Percentiles rank a stretch among this genome's conserved stretches.
These are phyloP conservation scores for Fusarium camptoceras DNA, from an alignment of 2,329 filamentous ascomycete species.

Conservation along the genomic window DNA sequence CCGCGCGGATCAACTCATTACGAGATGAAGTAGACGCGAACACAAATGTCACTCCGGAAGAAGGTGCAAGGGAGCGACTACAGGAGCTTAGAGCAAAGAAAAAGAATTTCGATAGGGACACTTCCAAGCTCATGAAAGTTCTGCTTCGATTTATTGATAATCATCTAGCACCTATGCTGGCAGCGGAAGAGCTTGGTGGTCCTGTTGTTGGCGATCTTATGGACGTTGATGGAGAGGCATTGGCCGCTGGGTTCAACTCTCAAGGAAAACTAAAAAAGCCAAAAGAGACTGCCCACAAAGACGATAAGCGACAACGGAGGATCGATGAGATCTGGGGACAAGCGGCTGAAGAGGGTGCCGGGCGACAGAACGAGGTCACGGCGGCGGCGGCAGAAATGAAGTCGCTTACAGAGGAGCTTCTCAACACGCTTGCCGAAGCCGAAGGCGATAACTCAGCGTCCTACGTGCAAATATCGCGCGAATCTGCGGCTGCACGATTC, in stretches of 20 bases:
- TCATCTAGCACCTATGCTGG: conserved; percentile 78
- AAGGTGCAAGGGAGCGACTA: conserved; percentile 73
- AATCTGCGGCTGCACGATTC: conserved; percentile 73
- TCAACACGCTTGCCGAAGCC: conserved; percentile 68
- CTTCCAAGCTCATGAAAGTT: conserved; percentile 69
- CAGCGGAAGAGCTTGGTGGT: conserved; percentile 84
- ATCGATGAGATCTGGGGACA: conserved; percentile 74
- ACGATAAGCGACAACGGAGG: conserved; percentile 67
- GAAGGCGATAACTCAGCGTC: conserved; percentile 66
- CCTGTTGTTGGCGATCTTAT: conserved; percentile 82
- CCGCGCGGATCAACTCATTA: conserved; percentile 69
- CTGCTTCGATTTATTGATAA: conserved; percentile 78
- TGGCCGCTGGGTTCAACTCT: conserved; percentile 69
- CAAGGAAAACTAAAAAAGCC: conserved; percentile 67
- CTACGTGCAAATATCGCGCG: conserved; percentile 69
- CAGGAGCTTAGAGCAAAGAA: conserved; percentile 70
- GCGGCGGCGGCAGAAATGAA: conserved; percentile 69
- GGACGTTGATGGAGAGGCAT: conserved; percentile 70
- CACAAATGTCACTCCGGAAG: conserved; percentile 68
- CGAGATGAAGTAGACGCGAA: conserved; percentile 67
- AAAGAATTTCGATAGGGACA: conserved; percentile 69
- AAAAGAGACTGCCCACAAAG: conserved; percentile 53
- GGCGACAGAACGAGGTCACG: conserved; percentile 59
- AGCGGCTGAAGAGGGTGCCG: conserved; percentile 37
- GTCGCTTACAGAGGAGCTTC: conserved; percentile 68